Evolutionary conservation across 257 asterid species (phyloP), one percentile per base, ranked within the genome.

Genomic region (Nicotiana otophora): DNA sequence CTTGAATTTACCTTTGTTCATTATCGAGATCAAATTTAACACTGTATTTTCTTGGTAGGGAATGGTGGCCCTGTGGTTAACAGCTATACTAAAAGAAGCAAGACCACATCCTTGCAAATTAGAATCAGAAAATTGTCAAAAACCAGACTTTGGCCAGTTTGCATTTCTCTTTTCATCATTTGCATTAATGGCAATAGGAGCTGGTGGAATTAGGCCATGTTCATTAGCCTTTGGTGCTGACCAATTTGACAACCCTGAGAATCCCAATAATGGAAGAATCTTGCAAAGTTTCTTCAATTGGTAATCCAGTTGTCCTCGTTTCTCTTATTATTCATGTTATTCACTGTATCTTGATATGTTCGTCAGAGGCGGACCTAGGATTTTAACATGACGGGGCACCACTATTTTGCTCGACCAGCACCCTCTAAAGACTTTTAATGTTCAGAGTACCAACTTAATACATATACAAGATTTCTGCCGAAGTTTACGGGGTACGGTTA

Each of bases 191-290:
- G 82, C 98, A 0, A 82, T 91, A 5, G 97, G 98, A 5, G 85
- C 96, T 0, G 98, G 96, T 8, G 98, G 98, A 28, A 86, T 94
- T 62, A 64, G 96, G 85, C 93, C 98, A 2, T 94, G 97, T 77
- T 91, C 97, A 39, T 39, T 94, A 54, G 96, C 97, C 2, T 94
- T 94, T 72, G 98, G 97, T 8, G 98, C 98, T 0, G 98, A 94
- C 84, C 98, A 94, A 81, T 88, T 90, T 81, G 87, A 92, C 86
- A 79, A 88, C 34, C 95, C 91, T 0, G 39, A 84, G 7, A 88
- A 91, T 81, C 93, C 94, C 0, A 88, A 90, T 0, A 92, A 92
- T 65, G 82, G 84, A 74, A 87, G 93, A 80, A 77, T 89, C 61
- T 58, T 91, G 33, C 92, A 90, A 68, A 91, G 91, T 51, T 94